phyloP scores from a whole-genome alignment of 225 moss, liverwort and hornwort genomes.

The Thuidium tamariscinum region DNA sequence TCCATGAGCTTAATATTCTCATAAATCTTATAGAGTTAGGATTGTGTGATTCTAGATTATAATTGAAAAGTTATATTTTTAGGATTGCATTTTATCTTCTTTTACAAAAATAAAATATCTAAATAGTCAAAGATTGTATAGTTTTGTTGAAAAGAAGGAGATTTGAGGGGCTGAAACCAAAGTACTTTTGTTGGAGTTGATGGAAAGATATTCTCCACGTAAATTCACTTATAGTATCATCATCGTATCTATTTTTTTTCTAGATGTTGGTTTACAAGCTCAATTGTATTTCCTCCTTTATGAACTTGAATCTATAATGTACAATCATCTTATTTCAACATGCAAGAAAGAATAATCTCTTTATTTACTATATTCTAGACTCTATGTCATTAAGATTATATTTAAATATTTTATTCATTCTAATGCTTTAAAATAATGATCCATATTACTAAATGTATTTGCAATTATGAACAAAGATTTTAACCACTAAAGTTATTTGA shows the following conservation, averaged over 20 bases:
- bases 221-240: not conserved
- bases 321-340: not conserved
- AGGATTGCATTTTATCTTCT: not conserved
- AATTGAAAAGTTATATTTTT: fast-evolving
- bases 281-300: not conserved
- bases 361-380: fast-evolving
- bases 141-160: not conserved
- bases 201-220: not conserved
- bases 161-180: not conserved
- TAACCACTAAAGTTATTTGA: too few species aligned
- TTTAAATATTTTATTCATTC: not conserved
- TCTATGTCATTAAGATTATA: not conserved
- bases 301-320: fast-evolving
- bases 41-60: fast-evolving
- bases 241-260: not conserved
- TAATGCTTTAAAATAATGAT: not conserved
- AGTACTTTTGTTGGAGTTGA: too few species aligned
- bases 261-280: too few species aligned
- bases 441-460: not conserved
- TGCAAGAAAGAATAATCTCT: not conserved
- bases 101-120: not conserved
- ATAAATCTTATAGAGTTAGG: not conserved
- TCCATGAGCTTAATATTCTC: not conserved
- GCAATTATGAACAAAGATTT: not conserved
- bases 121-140: not conserved